Evolutionary conservation across 2,329 filamentous ascomycete genomes (phyloP).

Genomic region (Cyphellophora attinorum): DNA sequence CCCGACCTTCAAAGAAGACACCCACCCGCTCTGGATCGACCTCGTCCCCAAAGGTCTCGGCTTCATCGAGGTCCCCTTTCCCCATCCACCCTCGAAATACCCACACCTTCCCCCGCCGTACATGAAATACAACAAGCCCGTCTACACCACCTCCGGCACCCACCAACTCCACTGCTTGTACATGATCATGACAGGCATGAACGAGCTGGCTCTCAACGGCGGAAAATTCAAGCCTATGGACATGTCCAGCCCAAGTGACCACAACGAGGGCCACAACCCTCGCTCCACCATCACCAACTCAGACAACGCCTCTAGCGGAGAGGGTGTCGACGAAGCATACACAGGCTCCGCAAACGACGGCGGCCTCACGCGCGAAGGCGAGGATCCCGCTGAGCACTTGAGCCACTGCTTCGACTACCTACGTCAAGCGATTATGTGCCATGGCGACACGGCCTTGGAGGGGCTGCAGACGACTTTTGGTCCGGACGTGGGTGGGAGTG

Average conservation of each 20-base stretch:
- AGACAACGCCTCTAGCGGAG: too few relatives aligned
- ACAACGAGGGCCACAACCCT: too few relatives aligned
- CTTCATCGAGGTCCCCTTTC: not conserved
- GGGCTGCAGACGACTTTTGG: constrained; percentile 4
- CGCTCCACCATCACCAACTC: too few relatives aligned
- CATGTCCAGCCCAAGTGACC: not conserved
- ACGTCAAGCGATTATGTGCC: constrained; percentile 20
- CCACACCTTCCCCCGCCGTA: not conserved
- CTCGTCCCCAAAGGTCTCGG: not conserved
- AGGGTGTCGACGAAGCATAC: too few relatives aligned
- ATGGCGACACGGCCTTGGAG: constrained; percentile 19
- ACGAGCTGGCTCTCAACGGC: not conserved
- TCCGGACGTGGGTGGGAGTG: not conserved
- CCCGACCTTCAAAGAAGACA: not conserved
- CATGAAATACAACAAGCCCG: constrained; percentile 1
- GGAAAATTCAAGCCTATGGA: not conserved
- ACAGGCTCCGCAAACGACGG: too few relatives aligned
- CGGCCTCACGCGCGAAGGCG: not conserved
- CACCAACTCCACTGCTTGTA: constrained; percentile 1
- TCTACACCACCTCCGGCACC: not conserved
- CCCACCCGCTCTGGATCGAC: not conserved
- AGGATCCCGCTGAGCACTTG: constrained; percentile 2
- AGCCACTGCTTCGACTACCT: constrained; percentile 21
- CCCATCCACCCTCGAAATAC: not conserved
- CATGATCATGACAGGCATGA: not conserved